Base-by-base conservation (phyloP, 176 grass and related monocot species). In the Carex kokanica region DNA sequence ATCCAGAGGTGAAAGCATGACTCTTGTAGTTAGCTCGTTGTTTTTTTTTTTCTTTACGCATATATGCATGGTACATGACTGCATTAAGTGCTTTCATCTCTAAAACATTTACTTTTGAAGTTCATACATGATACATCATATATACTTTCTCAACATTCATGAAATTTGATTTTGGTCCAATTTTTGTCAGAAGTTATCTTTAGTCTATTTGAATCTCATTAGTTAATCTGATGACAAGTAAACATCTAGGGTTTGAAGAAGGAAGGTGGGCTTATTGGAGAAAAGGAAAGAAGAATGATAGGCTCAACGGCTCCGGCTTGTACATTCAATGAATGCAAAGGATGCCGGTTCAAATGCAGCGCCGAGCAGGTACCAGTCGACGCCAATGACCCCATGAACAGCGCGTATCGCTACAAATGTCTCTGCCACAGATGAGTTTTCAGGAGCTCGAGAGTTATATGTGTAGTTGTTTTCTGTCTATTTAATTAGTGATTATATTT, bases 331-430 rank as follows among this genome's bases (percentile, higher is more conserved):
- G 95, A 98, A 38, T 98, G 95, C 90, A 92, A 91, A 79, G 90
- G 92, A 0, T 98, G 95, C 63, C 87, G 81, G 66, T 93, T 91
- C 84, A 98, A 93, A 88, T 94, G 95, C 66, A 92, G 80, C 34
- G 90, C 95, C 18, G 92, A 98, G 81, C 95, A 98, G 70, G 90
- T 98, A 34, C 95, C 95, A 0, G 90, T 98, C 21, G 95, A 98
- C 81, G 87, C 92, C 49, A 91, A 86, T 65, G 95, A 98, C 77
- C 95, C 95, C 20, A 92, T 94, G 85, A 98, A 98, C 84, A 98
- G 90, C 62, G 95, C 95, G 2, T 98, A 98, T 64, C 95, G 92
- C 74, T 98, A 98, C 89, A 94, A 89, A 72, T 98, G 95, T 83
- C 61, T 98, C 72, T 98, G 95, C 83, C 92, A 94, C 83, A 91